Evolutionary conservation across 1,284 basidiomycete genomes (phyloP).

Genomic region (Hortiboletus rubellus): DNA sequence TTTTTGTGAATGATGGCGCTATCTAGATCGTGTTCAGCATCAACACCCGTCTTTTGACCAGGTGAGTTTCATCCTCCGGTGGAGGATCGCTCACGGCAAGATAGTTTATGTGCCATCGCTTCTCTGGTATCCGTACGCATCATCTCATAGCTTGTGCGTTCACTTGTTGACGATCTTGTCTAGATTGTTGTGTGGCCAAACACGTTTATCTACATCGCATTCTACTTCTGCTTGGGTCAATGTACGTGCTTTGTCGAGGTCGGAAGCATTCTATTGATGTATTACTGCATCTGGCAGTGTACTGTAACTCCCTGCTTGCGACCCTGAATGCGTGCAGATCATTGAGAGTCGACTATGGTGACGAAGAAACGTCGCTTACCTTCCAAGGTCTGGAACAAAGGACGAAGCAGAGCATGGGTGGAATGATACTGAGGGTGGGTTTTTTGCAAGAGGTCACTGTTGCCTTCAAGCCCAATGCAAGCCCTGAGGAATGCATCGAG

Average conservation of each 20-base stretch:
- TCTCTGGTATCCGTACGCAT: constrained; percentile 46
- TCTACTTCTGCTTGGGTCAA: constrained; percentile 55
- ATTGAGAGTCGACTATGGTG: constrained; percentile 32
- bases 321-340: constrained; percentile 49
- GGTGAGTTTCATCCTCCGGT: constrained; percentile 10
- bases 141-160: not conserved
- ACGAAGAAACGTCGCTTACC: constrained; percentile 36
- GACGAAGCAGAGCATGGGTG: constrained; percentile 23
- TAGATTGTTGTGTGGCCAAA: constrained; percentile 42
- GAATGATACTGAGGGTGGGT: constrained; percentile 18
- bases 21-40: constrained; percentile 48
- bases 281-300: constrained; percentile 37
- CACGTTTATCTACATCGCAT: constrained; percentile 52
- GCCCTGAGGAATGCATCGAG: constrained; percentile 94
- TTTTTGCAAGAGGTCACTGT: constrained; percentile 69
- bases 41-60: constrained; percentile 49
- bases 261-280: not conserved
- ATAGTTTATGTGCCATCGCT: constrained; percentile 41
- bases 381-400: constrained; percentile 33
- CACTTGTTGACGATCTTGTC: not conserved
- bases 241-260: constrained; percentile 29
- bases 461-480: constrained; percentile 84
- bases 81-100: not conserved
- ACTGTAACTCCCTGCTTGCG: constrained; percentile 52
- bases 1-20: not conserved